A percentile compares a stretch with the other conserved stretches of the same genome.
phyloP scores from a whole-genome alignment of 768 basidiomycete genomes.

The Boletus speciosus region DNA sequence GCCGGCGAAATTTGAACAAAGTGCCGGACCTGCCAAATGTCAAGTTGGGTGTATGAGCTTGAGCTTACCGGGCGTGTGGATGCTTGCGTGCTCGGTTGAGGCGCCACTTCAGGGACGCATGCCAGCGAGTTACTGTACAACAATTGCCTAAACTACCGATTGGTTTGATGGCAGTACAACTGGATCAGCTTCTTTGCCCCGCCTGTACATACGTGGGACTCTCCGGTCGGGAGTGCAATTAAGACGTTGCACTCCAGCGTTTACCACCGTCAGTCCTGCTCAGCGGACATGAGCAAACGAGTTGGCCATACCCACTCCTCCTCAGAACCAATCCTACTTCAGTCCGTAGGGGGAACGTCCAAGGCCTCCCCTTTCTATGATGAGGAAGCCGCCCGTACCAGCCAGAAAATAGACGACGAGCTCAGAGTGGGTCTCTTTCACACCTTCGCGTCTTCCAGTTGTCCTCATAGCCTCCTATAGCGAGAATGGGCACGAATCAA shows the following conservation, averaged over 20 bases:
- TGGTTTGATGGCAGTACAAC: slow-evolving; percentile 29
- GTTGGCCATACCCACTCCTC: slow-evolving; percentile 27
- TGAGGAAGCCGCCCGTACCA: slow-evolving; percentile 44
- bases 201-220: slow-evolving; percentile 38
- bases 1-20: background rate
- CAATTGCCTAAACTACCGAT: slow-evolving; percentile 21
- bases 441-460: background rate
- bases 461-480: slow-evolving; percentile 30
- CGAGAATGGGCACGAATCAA: slow-evolving; percentile 47
- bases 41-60: background rate
- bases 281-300: slow-evolving; percentile 27
- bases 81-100: slow-evolving; percentile 3
- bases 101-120: slow-evolving; percentile 14
- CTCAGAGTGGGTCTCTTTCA: slow-evolving; percentile 39
- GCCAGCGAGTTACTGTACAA: slow-evolving; percentile 10
- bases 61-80: background rate
- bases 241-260: slow-evolving; percentile 22
- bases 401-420: slow-evolving; percentile 55
- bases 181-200: slow-evolving; percentile 35
- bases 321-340: slow-evolving; percentile 31
- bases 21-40: background rate
- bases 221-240: slow-evolving; percentile 29
- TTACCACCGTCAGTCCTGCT: slow-evolving; percentile 12
- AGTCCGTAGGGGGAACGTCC: slow-evolving; percentile 29
- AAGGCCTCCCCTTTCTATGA: slow-evolving; percentile 37